Evolutionary conservation across 805 yeast species (phyloP).

Genomic region (Teunomyces lycoperdinae): DNA sequence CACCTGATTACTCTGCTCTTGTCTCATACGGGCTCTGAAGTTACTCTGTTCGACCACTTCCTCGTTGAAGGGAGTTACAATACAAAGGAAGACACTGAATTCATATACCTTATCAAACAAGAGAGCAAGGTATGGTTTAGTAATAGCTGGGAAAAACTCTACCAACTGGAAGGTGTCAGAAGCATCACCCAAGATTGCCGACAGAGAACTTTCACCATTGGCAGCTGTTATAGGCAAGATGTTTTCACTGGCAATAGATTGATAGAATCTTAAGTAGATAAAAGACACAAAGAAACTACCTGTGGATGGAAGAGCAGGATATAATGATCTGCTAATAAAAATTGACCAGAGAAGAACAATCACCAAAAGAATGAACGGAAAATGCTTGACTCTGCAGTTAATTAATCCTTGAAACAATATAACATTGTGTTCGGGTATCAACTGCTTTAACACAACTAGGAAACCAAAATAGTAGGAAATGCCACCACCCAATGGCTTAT

Average conservation of each 20-base stretch:
- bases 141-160: slow-evolving; percentile 74
- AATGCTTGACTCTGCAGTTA: slow-evolving; percentile 55
- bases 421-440: slow-evolving; percentile 56
- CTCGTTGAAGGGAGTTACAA: slow-evolving; percentile 62
- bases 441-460: slow-evolving; percentile 54
- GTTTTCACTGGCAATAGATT: slow-evolving; percentile 53
- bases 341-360: slow-evolving; percentile 36
- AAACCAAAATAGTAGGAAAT: slow-evolving; percentile 52
- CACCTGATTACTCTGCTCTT: slow-evolving; percentile 43
- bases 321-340: slow-evolving; percentile 29
- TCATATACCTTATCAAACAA: slow-evolving; percentile 43
- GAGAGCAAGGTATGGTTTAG: slow-evolving; percentile 51
- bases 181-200: slow-evolving; percentile 71
- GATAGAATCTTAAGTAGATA: slow-evolving; percentile 76
- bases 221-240: slow-evolving; percentile 47
- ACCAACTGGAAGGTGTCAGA: slow-evolving; percentile 83
- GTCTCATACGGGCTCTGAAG: slow-evolving; percentile 64
- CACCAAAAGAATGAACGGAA: slow-evolving; percentile 48
- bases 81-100: slow-evolving; percentile 38
- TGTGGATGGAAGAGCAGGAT: slow-evolving; percentile 55
- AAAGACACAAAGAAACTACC: slow-evolving; percentile 67
- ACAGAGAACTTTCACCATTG: slow-evolving; percentile 16
- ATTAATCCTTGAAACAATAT: slow-evolving; percentile 44
- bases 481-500: slow-evolving; percentile 51
- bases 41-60: slow-evolving; percentile 73